Evolutionary conservation across 2,329 filamentous ascomycete species (phyloP), one percentile per base, ranked within the genome.

Genomic region (Colletotrichum magnum): DNA sequence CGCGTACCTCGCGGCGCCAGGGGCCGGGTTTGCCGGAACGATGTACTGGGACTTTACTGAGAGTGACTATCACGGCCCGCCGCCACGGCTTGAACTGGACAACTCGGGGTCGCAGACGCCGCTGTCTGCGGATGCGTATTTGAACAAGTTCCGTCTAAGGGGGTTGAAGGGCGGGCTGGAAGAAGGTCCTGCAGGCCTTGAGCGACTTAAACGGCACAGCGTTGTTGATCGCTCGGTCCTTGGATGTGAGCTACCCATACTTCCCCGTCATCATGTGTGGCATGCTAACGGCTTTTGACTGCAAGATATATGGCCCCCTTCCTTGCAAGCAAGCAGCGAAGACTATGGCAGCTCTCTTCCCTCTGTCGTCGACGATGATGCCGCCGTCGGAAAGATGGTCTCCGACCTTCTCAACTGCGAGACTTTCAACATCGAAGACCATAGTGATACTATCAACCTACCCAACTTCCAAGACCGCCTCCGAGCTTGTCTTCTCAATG

Each of bases 381-480:
- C 39, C 6, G 24, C n/a, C 26, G 18, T 58, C 15, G 16, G 13
- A 12, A n/a, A 56, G 53, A 16, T 41, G 5, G 32, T 43, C 32
- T 16, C 26, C 7, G 21, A 13, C 39, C 2, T 56, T 39, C 7
- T 39, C 39, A 6, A 4, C 9, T 56, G 36, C 12, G 53, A 41
- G 5, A 39, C 53, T 5, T 10, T 56, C 53, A 6, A 56, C 21
- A 18, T 56, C 26, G 32, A 56, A 45, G 45, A 28, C 45, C 21
- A 41, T n/a, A 28, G n/a, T 12, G 12, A 18, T 7, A 57, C 6
- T n/a, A 43, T 64, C 16, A 10, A 3, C 28, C 51, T 50, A 13
- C 60, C 52, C n/a, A 26, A 15, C 41, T 64, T 64, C n/a, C 60
- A 64, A 41, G 15, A 9, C 26, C 26, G 41, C 13, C 43, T 64